A percentile compares a stretch with the other conserved stretches of the same genome.
These are phyloP conservation scores for Nakaseomyces kungkrabaensis DNA, from an alignment of 1,139 yeast species.

Conservation along the genomic window DNA sequence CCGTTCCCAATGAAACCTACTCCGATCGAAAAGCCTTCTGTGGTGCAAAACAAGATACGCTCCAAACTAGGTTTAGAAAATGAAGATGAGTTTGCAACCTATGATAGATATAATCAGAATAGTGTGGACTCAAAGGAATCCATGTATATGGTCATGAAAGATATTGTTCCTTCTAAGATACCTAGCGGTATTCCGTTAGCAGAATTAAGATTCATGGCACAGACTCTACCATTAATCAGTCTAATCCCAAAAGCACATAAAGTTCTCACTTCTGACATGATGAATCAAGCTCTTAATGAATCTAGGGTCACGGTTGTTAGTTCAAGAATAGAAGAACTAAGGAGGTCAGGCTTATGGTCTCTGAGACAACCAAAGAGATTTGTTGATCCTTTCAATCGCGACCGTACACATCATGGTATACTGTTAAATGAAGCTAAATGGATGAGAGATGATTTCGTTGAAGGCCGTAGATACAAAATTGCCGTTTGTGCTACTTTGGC, in stretches of 20 bases:
- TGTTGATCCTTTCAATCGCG: constrained; percentile 49
- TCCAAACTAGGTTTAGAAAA: constrained; percentile 4
- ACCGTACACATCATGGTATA: constrained; percentile 57
- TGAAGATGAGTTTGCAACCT: constrained; percentile 5
- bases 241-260: constrained; percentile 80
- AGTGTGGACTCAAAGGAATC: constrained; percentile 31
- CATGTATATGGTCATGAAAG: constrained; percentile 37
- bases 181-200: constrained; percentile 60
- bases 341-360: constrained; percentile 84
- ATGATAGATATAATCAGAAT: constrained; percentile 13
- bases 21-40: constrained; percentile 10
- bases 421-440: constrained; percentile 73
- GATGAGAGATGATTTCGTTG: constrained; percentile 74
- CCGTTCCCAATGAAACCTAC: constrained; percentile 15
- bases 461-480: constrained; percentile 56
- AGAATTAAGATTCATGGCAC: constrained; percentile 78
- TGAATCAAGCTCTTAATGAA: constrained; percentile 79
- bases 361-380: constrained; percentile 71
- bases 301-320: constrained; percentile 89
- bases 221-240: constrained; percentile 74
- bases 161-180: constrained; percentile 39
- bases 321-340: constrained; percentile 85
- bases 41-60: constrained; percentile 6
- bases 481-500: constrained; percentile 65
- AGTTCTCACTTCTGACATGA: constrained; percentile 72